Percentiles rank a stretch among this genome's conserved stretches.
Evolutionary conservation across 176 grass and related monocot species (phyloP).

Genomic region (Aegilops umbellulata): DNA sequence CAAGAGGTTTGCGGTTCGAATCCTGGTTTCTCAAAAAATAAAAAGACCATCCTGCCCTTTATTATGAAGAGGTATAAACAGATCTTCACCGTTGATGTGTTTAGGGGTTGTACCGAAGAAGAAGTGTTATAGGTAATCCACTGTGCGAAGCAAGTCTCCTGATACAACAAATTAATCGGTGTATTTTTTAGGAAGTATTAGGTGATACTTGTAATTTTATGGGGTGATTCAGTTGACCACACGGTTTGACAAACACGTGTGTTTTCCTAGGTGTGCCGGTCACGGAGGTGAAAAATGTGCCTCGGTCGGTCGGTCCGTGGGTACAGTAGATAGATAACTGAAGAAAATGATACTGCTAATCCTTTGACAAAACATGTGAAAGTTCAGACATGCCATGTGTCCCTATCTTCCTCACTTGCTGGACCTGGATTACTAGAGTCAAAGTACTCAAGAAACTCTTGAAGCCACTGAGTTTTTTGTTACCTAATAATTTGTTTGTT

Average conservation of each 20-base stretch:
- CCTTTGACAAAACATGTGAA: too few species aligned
- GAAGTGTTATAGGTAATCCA: conserved; percentile 13
- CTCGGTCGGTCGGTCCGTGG: background rate
- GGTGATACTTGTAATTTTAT: background rate
- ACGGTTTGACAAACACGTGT: background rate
- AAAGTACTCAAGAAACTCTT: background rate
- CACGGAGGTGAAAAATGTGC: background rate
- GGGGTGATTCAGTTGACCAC: background rate
- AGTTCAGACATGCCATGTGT: background rate
- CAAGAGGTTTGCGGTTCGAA: too few species aligned
- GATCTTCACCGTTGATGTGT: too few species aligned
- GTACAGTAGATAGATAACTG: background rate
- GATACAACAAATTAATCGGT: conserved; percentile 12
- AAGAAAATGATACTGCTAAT: background rate
- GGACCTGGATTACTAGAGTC: background rate
- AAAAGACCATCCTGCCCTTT: too few species aligned
- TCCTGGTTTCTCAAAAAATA: too few species aligned
- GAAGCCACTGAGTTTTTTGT: background rate
- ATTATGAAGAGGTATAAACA: too few species aligned
- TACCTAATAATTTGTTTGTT: background rate
- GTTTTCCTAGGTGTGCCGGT: background rate
- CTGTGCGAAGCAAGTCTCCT: conserved; percentile 26
- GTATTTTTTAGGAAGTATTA: background rate
- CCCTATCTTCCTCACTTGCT: background rate
- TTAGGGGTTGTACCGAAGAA: too few species aligned